Evolutionary conservation across 306 rosid genomes (phyloP).

Genomic region (Cucumis melo): DNA sequence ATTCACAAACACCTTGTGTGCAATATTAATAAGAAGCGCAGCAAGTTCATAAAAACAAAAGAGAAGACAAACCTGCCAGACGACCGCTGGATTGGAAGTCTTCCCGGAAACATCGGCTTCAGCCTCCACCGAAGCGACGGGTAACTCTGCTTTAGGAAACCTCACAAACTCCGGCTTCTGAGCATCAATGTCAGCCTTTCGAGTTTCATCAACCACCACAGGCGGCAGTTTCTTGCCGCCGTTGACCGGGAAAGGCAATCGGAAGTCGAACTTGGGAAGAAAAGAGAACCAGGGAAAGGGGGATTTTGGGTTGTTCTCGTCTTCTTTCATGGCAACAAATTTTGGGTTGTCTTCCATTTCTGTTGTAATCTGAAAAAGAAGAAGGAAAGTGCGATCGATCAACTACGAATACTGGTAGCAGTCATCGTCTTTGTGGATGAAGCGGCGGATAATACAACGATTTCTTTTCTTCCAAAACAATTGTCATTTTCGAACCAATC

Average conservation of each 20-base stretch:
- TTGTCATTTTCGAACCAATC: background rate
- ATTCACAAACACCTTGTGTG: background rate
- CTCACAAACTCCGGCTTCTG: slow-evolving; percentile 31
- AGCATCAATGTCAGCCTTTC: background rate
- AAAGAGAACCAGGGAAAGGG: slow-evolving; percentile 21
- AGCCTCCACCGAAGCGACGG: slow-evolving; percentile 31
- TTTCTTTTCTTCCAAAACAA: background rate
- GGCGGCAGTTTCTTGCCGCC: background rate
- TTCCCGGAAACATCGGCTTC: slow-evolving; percentile 34
- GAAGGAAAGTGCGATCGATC: background rate
- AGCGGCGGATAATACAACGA: slow-evolving; percentile 1
- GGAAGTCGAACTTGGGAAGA: slow-evolving; percentile 37
- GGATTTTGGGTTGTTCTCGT: slow-evolving; percentile 10
- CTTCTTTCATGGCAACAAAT: slow-evolving; percentile 5
- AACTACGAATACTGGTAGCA: background rate
- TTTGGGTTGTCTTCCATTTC: slow-evolving; percentile 41
- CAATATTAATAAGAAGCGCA: background rate
- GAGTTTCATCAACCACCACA: slow-evolving; percentile 6
- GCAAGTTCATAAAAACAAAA: background rate
- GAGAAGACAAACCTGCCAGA: slow-evolving; percentile 51
- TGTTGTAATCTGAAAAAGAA: background rate
- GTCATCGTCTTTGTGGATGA: background rate
- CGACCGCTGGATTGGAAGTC: slow-evolving; percentile 58
- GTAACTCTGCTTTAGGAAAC: slow-evolving; percentile 36
- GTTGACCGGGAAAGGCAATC: slow-evolving; percentile 30